phyloP scores from a whole-genome alignment of 345 rosid genomes.

The Eutrema heterophyllum region DNA sequence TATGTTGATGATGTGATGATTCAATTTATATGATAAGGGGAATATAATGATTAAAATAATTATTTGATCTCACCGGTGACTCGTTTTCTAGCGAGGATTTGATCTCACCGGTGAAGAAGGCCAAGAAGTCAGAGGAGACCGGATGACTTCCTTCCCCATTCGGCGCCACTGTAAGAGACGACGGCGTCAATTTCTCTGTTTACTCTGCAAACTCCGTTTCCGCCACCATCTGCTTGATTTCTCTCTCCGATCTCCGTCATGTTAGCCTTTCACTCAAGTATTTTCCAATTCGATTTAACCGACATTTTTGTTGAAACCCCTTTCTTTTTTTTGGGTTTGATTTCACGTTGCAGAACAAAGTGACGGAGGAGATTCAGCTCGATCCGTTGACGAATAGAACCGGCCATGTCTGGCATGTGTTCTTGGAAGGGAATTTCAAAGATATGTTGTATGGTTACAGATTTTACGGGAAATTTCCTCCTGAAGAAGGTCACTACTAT shows the following conservation, averaged over 20 bases:
- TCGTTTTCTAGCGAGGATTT: conserved; percentile 14
- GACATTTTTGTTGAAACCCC: not conserved
- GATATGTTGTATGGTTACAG: conserved; percentile 77
- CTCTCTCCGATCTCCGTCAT: conserved; percentile 59
- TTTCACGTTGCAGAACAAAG: conserved; percentile 49
- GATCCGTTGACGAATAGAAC: conserved; percentile 64
- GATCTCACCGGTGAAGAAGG: conserved; percentile 17
- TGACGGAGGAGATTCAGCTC: conserved; percentile 65
- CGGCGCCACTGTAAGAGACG: conserved; percentile 63
- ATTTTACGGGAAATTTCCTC: conserved; percentile 71
- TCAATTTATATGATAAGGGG: too few species aligned
- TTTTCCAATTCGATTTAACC: not conserved
- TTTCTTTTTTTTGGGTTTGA: not conserved
- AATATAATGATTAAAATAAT: too few species aligned
- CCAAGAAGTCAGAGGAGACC: conserved; percentile 11
- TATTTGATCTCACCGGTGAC: too few species aligned
- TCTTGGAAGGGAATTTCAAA: conserved; percentile 60
- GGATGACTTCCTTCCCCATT: conserved; percentile 59
- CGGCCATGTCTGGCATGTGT: conserved; percentile 87
- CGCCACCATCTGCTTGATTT: conserved; percentile 67
- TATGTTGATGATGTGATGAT: too few species aligned
- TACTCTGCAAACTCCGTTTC: conserved; percentile 69
- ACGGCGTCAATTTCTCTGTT: conserved; percentile 82
- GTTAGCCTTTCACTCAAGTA: conserved; percentile 24
- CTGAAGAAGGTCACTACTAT: conserved; percentile 63